phyloP scores from a whole-genome alignment of 1,284 basidiomycete genomes.

The Peniophora sp. region DNA sequence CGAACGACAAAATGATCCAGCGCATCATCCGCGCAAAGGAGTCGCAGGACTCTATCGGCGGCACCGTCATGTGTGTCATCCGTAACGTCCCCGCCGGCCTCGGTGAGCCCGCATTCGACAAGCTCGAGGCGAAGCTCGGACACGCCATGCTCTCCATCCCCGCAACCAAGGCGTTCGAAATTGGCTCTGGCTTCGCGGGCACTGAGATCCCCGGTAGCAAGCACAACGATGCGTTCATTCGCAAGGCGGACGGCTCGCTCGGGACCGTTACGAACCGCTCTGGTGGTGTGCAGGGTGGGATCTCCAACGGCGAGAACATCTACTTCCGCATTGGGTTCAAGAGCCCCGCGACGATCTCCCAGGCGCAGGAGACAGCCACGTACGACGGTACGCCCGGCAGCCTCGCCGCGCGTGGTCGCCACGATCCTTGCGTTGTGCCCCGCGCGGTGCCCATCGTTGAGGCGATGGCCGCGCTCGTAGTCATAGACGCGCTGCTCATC shows the following conservation, averaged over 20 bases:
- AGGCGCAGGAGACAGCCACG: conserved; percentile 83
- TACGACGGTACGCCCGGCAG: conserved; percentile 88
- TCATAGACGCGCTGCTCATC: conserved; percentile 88
- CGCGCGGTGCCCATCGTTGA: conserved; percentile 98
- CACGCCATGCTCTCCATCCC: conserved; percentile 99
- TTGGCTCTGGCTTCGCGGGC: conserved; percentile 95
- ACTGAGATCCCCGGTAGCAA: conserved; percentile 89
- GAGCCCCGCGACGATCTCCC: conserved; percentile 96
- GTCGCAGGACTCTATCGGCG: conserved; percentile 90
- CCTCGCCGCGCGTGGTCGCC: conserved; percentile 87
- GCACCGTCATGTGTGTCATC: conserved; percentile 95
- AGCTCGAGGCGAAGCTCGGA: conserved; percentile 92
- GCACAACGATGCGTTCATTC: conserved; percentile 91
- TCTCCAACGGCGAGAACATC: conserved; percentile 95
- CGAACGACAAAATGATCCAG: conserved; percentile 89
- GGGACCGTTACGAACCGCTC: conserved; percentile 94
- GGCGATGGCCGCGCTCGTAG: conserved; percentile 92
- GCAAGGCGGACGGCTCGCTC: conserved; percentile 61
- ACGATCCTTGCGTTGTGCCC: conserved; percentile 98
- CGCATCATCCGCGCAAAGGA: conserved; percentile 93
- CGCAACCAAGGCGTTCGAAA: conserved; percentile 97
- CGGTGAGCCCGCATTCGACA: conserved; percentile 98
- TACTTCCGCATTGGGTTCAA: conserved; percentile 99
- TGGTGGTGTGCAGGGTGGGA: conserved; percentile 97
- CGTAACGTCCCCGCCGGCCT: conserved; percentile 86